phyloP scores from a whole-genome alignment of 352 stramenopile genomes.

The Aphanomyces cochlioides region DNA sequence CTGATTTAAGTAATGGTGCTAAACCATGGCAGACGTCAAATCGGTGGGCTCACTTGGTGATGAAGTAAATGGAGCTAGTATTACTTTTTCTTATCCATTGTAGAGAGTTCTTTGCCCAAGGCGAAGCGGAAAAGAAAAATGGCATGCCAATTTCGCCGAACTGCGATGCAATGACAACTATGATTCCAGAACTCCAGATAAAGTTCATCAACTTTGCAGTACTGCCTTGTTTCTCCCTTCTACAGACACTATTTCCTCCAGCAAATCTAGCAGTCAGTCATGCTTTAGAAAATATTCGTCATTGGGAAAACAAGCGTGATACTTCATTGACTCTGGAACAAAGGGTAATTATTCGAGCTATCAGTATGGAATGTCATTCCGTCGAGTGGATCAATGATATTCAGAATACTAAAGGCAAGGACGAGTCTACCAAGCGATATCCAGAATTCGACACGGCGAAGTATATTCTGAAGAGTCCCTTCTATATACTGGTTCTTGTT shows the following conservation, averaged over 20 bases:
- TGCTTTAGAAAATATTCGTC: slow-evolving; percentile 28
- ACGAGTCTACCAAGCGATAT: background rate
- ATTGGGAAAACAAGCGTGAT: slow-evolving; percentile 23
- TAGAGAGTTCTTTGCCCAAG: slow-evolving; percentile 39
- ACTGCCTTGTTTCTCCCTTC: slow-evolving; percentile 34
- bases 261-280: slow-evolving; percentile 23
- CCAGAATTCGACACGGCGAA: slow-evolving; percentile 12
- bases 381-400: slow-evolving; percentile 15
- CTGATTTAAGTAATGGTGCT: slow-evolving; percentile 37
- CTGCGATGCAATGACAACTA: slow-evolving; percentile 29
- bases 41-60: slow-evolving; percentile 35
- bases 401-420: slow-evolving; percentile 11
- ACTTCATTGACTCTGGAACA: slow-evolving; percentile 12
- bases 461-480: background rate
- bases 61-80: slow-evolving; percentile 24
- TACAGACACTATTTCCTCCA: slow-evolving; percentile 29
- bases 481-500: background rate
- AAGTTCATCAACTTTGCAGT: slow-evolving; percentile 37
- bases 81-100: background rate
- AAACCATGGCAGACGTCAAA: slow-evolving; percentile 35
- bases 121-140: slow-evolving; percentile 33
- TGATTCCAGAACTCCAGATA: slow-evolving; percentile 37
- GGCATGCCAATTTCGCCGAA: slow-evolving; percentile 32
- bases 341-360: slow-evolving; percentile 18
- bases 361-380: background rate